These are phyloP conservation scores for Azolla pinnata DNA, from an alignment of 75 land plant genomes.

Conservation along the genomic window DNA sequence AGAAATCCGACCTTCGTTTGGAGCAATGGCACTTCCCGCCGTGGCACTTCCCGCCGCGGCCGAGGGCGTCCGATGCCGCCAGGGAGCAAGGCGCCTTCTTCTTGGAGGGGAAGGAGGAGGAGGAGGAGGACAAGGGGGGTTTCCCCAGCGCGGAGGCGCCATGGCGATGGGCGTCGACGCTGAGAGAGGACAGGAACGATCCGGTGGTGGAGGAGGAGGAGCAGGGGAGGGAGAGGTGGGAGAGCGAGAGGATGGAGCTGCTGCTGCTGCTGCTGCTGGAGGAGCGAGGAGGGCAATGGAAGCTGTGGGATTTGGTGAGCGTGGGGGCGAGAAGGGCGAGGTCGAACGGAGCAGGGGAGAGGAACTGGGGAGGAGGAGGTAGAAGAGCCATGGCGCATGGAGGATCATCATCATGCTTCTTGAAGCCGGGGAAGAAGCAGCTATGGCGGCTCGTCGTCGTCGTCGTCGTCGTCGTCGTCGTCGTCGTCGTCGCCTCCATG, in stretches of 20 bases:
- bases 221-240: background rate
- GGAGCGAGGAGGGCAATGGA: background rate
- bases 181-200: constrained; percentile 41
- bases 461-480: background rate
- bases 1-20: constrained; percentile 46
- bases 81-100: constrained; percentile 52
- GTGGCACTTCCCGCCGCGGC: constrained; percentile 22
- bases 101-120: too few species aligned
- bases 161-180: constrained; percentile 39
- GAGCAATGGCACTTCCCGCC: constrained; percentile 62
- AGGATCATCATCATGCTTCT: too few species aligned
- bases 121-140: constrained; percentile 42
- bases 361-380: too few species aligned
- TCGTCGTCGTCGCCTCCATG: background rate
- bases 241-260: background rate
- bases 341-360: too few species aligned
- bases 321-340: too few species aligned
- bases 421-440: too few species aligned
- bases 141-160: constrained; percentile 9
- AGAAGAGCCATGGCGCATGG: too few species aligned
- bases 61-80: constrained; percentile 27
- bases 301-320: too few species aligned
- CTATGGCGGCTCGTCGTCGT: too few species aligned
- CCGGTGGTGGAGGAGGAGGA: background rate
- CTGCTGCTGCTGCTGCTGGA: background rate